These are phyloP conservation scores for Aspergillus ustus DNA, from an alignment of 2,329 filamentous ascomycete species.

Conservation along the genomic window DNA sequence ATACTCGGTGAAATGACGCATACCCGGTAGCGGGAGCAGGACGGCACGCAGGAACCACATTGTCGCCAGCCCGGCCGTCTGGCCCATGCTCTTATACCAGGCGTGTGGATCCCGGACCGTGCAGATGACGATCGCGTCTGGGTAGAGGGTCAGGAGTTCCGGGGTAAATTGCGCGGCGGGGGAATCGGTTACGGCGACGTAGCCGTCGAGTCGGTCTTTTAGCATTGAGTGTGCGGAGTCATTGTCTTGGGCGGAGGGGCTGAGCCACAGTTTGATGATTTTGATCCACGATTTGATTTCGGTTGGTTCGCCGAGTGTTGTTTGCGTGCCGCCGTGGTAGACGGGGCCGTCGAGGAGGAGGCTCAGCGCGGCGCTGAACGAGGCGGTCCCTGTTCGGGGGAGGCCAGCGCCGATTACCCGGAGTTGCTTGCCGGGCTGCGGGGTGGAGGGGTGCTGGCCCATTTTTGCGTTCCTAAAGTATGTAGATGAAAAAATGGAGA, in stretches of 20 bases:
- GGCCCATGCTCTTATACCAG: constrained; percentile 32
- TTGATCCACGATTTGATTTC: constrained; percentile 31
- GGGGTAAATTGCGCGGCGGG: constrained; percentile 49
- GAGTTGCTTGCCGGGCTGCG: constrained; percentile 18
- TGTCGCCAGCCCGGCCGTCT: constrained; percentile 20
- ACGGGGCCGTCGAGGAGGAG: constrained; percentile 55
- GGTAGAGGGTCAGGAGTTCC: constrained; percentile 55
- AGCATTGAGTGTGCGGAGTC: neutral
- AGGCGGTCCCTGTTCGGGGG: constrained; percentile 57
- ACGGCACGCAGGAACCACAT: constrained; percentile 27
- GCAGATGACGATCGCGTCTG: constrained; percentile 54
- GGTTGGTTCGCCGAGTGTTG: constrained; percentile 24
- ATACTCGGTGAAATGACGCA: constrained; percentile 31
- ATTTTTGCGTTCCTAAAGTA: too few species aligned
- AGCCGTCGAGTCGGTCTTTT: constrained; percentile 40
- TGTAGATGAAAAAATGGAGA: too few species aligned
- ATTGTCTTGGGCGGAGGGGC: neutral
- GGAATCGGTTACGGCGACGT: constrained; percentile 53
- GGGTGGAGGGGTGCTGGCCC: neutral
- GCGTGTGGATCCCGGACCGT: constrained; percentile 33
- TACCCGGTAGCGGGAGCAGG: constrained; percentile 30
- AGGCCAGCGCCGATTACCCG: constrained; percentile 35
- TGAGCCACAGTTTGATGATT: constrained; percentile 15
- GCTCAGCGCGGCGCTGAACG: constrained; percentile 54
- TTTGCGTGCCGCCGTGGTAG: constrained; percentile 55